phyloP scores from a whole-genome alignment of 106 monocot species.

The Dendrobium nobile region DNA sequence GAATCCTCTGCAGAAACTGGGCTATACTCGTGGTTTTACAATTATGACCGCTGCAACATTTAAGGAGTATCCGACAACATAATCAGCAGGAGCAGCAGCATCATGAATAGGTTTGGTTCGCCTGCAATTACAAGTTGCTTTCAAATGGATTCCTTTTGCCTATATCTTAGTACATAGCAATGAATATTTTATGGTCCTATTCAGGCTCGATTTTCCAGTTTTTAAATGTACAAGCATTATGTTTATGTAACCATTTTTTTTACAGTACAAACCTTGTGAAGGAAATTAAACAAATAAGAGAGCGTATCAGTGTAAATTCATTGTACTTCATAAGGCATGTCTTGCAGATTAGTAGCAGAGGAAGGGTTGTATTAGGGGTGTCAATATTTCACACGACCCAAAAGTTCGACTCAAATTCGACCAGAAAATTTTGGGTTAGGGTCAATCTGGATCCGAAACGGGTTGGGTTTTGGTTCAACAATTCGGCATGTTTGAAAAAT shows the following conservation, averaged over 20 bases:
- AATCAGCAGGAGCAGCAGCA: not conserved
- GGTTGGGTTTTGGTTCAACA: too few species aligned
- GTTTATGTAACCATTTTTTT: not conserved
- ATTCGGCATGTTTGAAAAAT: too few species aligned
- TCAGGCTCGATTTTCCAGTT: not conserved
- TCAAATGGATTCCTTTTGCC: not conserved
- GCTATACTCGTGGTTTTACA: slow-evolving; percentile 74
- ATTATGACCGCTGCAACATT: slow-evolving; percentile 91
- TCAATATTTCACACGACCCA: too few species aligned
- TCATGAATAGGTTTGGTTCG: not conserved
- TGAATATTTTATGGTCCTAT: not conserved
- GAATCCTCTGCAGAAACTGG: slow-evolving; percentile 57
- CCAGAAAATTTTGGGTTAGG: too few species aligned
- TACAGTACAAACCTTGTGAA: not conserved
- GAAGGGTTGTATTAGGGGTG: not conserved
- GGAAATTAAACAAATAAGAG: not conserved
- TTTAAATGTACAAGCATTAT: not conserved
- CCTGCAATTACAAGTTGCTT: not conserved
- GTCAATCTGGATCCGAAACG: too few species aligned
- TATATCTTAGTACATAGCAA: not conserved
- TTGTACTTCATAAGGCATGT: not conserved
- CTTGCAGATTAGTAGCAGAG: not conserved
- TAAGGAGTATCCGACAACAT: not conserved
- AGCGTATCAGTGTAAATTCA: not conserved
- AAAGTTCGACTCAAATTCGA: too few species aligned